Evolutionary conservation across 208 protist genomes (phyloP).

Genomic region (Trypanosoma melophagium): DNA sequence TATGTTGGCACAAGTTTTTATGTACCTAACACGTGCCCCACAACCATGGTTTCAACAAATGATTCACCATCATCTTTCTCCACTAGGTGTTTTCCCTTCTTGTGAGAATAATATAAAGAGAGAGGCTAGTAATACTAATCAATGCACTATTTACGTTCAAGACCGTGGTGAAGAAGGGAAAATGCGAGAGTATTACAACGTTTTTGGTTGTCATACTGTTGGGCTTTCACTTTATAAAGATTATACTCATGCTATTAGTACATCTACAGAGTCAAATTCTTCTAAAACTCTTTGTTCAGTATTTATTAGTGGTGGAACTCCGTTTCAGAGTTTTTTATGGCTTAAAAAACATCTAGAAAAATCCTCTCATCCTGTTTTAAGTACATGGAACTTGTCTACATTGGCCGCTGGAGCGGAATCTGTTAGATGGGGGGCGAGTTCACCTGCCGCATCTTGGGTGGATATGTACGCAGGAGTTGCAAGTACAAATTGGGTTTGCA

Average conservation of each 20-base stretch:
- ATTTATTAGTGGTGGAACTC: slow-evolving; percentile 35
- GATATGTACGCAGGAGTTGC: slow-evolving; percentile 36
- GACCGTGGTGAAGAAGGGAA: slow-evolving; percentile 30
- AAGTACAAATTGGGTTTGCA: slow-evolving; percentile 31
- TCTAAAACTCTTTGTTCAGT: slow-evolving; percentile 1
- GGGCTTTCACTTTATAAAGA: slow-evolving; percentile 18
- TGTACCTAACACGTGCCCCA: slow-evolving; percentile 29
- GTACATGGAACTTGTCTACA: slow-evolving; percentile 28
- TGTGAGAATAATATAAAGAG: neutral
- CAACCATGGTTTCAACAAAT: slow-evolving; percentile 39
- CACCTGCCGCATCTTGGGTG: slow-evolving; percentile 28
- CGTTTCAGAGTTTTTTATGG: slow-evolving; percentile 11
- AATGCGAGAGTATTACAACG: slow-evolving; percentile 38
- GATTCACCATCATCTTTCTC: slow-evolving; percentile 21
- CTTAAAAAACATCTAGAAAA: slow-evolving; percentile 11
- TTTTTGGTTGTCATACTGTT: slow-evolving; percentile 36
- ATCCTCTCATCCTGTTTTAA: slow-evolving; percentile 10
- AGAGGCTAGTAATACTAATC: too few relatives aligned
- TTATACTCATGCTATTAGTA: slow-evolving; percentile 9
- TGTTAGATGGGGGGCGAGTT: slow-evolving; percentile 29
- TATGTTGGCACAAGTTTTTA: slow-evolving; percentile 31
- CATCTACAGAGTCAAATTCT: neutral
- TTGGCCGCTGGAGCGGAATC: slow-evolving; percentile 18
- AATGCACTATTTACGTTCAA: slow-evolving; percentile 28
- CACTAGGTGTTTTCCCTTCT: neutral